Evolutionary conservation across 805 yeast species (phyloP), one percentile per base, ranked within the genome.

Genomic region (Myxozyma mucilagina): DNA sequence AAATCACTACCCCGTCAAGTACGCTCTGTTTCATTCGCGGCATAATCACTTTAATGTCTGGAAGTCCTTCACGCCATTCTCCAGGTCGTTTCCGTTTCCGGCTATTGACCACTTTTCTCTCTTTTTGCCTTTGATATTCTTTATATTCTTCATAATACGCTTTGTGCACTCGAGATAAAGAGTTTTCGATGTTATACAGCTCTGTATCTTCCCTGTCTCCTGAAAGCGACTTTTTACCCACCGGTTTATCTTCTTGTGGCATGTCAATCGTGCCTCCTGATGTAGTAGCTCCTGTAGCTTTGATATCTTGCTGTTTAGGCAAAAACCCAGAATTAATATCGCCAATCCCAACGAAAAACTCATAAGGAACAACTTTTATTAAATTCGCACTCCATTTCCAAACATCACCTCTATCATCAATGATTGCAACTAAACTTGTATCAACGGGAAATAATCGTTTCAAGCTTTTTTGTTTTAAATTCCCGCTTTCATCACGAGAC

Each of bases 391-490:
- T 89, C 99, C 99, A 94, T 70, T 89, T 89, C 99, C 99, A 94
- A 20, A 94, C 99, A 73, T 94, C 99, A 2, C 97, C 99, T 72
- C 99, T 82, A 73, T 94, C 99, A 74, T 94, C 99, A 61, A 94
- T 94, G 49, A 94, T 87, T 1, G 89, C 94, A 36, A 94, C 99
- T 96, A 94, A 88, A 16, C 96, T 87, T 29, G 96, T 96, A 67
- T 93, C 97, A 1, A 93, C 96, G 0, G 99, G 99, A 69, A 94
- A 94, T 57, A 94, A 78, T 64, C 98, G 79, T 70, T 88, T 87
- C 62, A 94, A 78, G 41, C 93, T 89, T 71, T 94, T 94, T 67
- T 89, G 96, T 1, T 97, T 87, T 64, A 93, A 75, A 5, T 91
- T 88, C 0, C 98, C 98, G 73, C 96, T 89, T 71, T 94, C 98